A percentile compares a stretch with the other conserved stretches of the same genome.
phyloP scores from a whole-genome alignment of 768 basidiomycete genomes.

The Gloeophyllum trabeum region DNA sequence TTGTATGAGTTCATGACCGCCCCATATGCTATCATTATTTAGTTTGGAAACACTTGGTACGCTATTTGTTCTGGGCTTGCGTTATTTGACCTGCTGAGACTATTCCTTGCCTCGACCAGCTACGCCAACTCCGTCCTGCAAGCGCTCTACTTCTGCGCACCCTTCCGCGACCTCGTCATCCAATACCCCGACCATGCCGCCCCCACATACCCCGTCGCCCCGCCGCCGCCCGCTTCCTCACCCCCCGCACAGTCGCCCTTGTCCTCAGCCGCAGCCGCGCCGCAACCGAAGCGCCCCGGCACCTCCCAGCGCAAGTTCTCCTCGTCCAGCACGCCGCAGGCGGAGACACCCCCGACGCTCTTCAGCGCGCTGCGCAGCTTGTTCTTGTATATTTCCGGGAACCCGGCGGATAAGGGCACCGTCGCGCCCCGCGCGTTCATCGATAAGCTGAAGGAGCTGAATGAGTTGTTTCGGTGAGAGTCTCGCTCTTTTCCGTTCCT shows the following conservation, averaged over 20 bases:
- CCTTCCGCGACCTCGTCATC: conserved; percentile 86
- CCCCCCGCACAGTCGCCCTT: conserved; percentile 16
- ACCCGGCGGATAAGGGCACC: conserved; percentile 71
- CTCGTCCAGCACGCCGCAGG: conserved; percentile 35
- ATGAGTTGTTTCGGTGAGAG: conserved; percentile 88
- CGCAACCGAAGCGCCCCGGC: conserved; percentile 27
- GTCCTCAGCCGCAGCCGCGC: conserved; percentile 19
- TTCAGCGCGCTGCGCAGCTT: conserved; percentile 92
- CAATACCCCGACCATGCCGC: conserved; percentile 46
- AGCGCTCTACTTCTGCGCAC: conserved; percentile 89
- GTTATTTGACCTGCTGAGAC: not conserved
- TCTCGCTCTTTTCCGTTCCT: too few relatives aligned
- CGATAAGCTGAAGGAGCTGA: conserved; percentile 86
- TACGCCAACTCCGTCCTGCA: conserved; percentile 99
- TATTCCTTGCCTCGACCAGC: conserved; percentile 25
- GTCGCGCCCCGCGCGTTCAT: conserved; percentile 87
- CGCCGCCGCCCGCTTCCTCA: conserved; percentile 12
- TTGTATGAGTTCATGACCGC: conserved; percentile 5
- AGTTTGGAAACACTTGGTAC: conserved; percentile 97
- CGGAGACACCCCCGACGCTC: conserved; percentile 58
- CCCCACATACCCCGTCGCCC: conserved; percentile 22
- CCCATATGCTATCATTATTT: not conserved
- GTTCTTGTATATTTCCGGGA: conserved; percentile 72
- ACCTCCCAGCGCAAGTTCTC: conserved; percentile 45
- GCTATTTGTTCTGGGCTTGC: conserved; percentile 8